phyloP scores from a whole-genome alignment of 768 basidiomycete species.

The Polyporus arcularius region DNA sequence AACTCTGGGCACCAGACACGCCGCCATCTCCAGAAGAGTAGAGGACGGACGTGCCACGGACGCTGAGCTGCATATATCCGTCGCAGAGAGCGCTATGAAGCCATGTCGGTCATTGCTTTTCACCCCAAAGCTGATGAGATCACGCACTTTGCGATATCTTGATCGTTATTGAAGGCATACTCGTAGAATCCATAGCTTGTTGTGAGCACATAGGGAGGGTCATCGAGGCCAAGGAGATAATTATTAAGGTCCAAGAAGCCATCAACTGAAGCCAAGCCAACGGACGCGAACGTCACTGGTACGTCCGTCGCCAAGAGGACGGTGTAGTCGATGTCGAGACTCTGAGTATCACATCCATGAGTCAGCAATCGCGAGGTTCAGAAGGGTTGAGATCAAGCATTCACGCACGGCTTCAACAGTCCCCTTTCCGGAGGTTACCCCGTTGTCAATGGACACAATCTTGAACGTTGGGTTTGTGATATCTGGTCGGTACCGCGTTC shows the following conservation, averaged over 20 bases:
- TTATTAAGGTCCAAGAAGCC: slow-evolving; percentile 34
- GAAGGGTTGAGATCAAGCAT: too few species aligned
- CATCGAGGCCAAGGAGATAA: slow-evolving; percentile 22
- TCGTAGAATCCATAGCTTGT: slow-evolving; percentile 36
- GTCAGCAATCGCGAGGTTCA: slow-evolving; percentile 30
- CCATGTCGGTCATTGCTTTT: not conserved
- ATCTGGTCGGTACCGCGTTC: slow-evolving; percentile 18
- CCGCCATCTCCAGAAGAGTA: slow-evolving; percentile 40
- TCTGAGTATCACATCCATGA: slow-evolving; percentile 33
- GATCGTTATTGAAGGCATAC: slow-evolving; percentile 19
- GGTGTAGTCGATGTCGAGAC: slow-evolving; percentile 37
- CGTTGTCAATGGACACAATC: slow-evolving; percentile 25
- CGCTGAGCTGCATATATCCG: slow-evolving; percentile 34
- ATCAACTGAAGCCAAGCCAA: slow-evolving; percentile 30
- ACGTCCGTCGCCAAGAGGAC: slow-evolving; percentile 34
- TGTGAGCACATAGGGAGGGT: slow-evolving; percentile 31
- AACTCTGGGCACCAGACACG: slow-evolving; percentile 28
- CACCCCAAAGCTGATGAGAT: not conserved
- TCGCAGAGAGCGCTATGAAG: slow-evolving; percentile 31
- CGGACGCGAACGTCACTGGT: slow-evolving; percentile 32
- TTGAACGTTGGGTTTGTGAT: slow-evolving; percentile 20
- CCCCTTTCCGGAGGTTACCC: slow-evolving; percentile 35
- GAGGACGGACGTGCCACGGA: slow-evolving; percentile 34
- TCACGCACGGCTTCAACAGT: slow-evolving; percentile 56
- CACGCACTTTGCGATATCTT: slow-evolving; percentile 26